Conservation (phyloP, 2,329 filamentous ascomycete species). For the Blumeria hordei region DNA sequence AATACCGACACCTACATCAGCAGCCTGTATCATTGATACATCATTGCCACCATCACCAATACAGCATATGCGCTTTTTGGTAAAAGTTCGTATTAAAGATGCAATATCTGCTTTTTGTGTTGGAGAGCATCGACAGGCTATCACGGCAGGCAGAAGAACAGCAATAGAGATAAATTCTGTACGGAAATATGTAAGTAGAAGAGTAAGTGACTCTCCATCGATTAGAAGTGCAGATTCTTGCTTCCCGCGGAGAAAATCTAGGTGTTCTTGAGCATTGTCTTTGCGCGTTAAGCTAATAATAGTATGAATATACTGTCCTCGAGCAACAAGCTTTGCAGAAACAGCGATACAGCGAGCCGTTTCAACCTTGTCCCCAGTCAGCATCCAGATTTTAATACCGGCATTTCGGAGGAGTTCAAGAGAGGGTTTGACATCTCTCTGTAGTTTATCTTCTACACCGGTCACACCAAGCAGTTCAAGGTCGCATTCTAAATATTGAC, state of each 20-base stretch:
- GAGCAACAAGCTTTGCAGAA: conserved; percentile 74
- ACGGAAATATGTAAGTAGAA: conserved; percentile 65
- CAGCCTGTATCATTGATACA: conserved; percentile 96
- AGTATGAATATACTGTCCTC: conserved; percentile 90
- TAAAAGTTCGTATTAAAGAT: conserved; percentile 68
- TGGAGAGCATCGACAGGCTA: conserved; percentile 88
- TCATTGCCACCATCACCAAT: conserved; percentile 98
- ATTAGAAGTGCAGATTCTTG: conserved; percentile 74
- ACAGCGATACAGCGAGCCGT: conserved; percentile 91
- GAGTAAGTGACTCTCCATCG: conserved; percentile 69
- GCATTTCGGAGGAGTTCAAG: conserved; percentile 88
- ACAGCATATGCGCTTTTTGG: conserved; percentile 86
- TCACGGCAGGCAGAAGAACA: conserved; percentile 69
- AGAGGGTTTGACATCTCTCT: conserved; percentile 85
- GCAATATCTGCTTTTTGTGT: conserved; percentile 94
- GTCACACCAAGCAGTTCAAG: conserved; percentile 91
- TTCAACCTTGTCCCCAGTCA: conserved; percentile 96
- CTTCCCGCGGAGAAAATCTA: conserved; percentile 74
- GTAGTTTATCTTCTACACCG: conserved; percentile 89
- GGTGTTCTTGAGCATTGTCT: conserved; percentile 62
- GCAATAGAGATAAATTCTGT: conserved; percentile 72
- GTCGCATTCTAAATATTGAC: conserved; percentile 61
- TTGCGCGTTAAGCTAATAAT: conserved; percentile 67
- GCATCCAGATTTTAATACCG: conserved; percentile 98
- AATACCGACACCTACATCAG: conserved; percentile 91